phyloP scores from a whole-genome alignment of 106 monocot genomes.

The Iris macrosiphon region DNA sequence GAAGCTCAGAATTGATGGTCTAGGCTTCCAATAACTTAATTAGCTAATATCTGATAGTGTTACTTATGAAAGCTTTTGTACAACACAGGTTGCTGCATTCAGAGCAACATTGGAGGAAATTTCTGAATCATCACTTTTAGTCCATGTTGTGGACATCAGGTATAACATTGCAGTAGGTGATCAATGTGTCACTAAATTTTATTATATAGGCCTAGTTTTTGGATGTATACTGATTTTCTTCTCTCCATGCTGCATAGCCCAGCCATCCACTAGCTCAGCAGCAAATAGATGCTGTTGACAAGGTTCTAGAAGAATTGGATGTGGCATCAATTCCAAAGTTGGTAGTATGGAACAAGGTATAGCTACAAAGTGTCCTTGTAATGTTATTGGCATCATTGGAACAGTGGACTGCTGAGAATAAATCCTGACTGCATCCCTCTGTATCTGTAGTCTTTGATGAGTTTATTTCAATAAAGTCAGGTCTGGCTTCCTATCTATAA shows the following conservation, averaged over 20 bases:
- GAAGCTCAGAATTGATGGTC: too few species aligned
- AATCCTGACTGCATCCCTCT: too few species aligned
- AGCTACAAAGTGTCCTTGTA: not conserved
- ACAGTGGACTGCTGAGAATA: too few species aligned
- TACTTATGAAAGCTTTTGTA: conserved; percentile 3
- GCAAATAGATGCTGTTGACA: conserved; percentile 81
- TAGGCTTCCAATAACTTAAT: too few species aligned
- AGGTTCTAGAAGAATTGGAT: conserved; percentile 73
- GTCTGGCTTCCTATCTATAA: too few species aligned
- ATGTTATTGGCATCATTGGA: not conserved
- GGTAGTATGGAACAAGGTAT: conserved; percentile 95
- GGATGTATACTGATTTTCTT: conserved; percentile 2
- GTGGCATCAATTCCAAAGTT: conserved; percentile 79
- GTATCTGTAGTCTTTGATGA: too few species aligned
- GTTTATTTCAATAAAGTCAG: too few species aligned
- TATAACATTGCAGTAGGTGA: conserved; percentile 2
- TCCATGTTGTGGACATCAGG: conserved; percentile 98
- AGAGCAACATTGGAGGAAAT: conserved; percentile 98
- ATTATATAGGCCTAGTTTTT: not conserved
- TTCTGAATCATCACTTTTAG: conserved; percentile 80
- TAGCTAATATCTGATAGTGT: too few species aligned
- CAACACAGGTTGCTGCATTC: conserved; percentile 86
- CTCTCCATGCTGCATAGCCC: conserved; percentile 5
- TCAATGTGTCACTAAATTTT: not conserved
- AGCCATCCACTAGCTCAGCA: conserved; percentile 86